Evolutionary conservation across 202 grass and related monocot genomes (phyloP).

Genomic region (Carex arenaria): DNA sequence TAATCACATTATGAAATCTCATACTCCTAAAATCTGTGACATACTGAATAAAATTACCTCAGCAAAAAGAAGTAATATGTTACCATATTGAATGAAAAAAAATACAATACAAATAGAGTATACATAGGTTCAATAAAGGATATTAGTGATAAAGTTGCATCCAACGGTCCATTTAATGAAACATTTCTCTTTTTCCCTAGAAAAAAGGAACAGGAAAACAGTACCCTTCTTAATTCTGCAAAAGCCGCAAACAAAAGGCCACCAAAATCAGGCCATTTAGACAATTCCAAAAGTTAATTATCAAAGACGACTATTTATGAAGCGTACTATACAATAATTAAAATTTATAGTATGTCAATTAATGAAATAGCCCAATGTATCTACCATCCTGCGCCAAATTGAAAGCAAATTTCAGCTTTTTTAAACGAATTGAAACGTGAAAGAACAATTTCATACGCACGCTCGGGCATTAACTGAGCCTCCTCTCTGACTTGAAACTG

Average conservation of each 20-base stretch:
- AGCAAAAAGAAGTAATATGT: too few relatives aligned
- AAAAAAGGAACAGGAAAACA: not conserved
- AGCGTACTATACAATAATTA: not conserved
- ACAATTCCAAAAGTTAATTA: conserved; percentile 12
- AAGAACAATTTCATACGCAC: not conserved
- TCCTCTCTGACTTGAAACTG: not conserved
- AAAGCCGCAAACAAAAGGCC: conserved; percentile 17
- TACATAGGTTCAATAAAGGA: not conserved
- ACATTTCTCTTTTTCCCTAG: not conserved
- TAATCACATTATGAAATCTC: too few relatives aligned
- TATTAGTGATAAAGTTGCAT: conserved; percentile 5
- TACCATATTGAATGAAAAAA: too few relatives aligned
- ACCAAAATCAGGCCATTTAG: conserved; percentile 14
- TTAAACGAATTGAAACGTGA: not conserved
- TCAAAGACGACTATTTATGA: not conserved
- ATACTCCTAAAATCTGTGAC: too few relatives aligned
- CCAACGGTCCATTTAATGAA: conserved; percentile 5
- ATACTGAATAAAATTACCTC: too few relatives aligned
- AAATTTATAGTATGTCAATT: not conserved
- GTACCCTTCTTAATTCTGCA: conserved; percentile 4
- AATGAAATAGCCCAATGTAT: conserved; percentile 11
- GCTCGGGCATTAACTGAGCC: not conserved
- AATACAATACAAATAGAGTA: not conserved
- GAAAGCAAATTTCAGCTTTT: conserved; percentile 21
- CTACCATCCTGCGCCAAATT: conserved; percentile 18